phyloP scores from a whole-genome alignment of 805 yeast genomes.

The Candida tammaniensis region DNA sequence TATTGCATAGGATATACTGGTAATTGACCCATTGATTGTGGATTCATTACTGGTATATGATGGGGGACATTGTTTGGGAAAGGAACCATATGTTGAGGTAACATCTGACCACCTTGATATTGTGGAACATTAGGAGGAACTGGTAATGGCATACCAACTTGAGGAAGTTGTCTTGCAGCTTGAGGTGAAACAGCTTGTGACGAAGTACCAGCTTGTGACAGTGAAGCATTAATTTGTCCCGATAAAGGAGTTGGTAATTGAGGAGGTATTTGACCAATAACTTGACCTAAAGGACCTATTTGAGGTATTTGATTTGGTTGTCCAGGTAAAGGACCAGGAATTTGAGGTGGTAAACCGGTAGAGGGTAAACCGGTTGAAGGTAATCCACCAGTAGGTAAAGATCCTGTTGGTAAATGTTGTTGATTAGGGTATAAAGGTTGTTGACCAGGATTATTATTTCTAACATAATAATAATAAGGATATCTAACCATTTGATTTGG shows the following conservation, averaged over 20 bases:
- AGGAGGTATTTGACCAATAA: constrained; percentile 1
- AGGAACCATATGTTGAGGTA: too few species aligned
- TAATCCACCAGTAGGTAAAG: background rate
- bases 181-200: too few species aligned
- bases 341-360: too few species aligned
- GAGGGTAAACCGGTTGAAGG: too few species aligned
- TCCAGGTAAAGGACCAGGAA: background rate
- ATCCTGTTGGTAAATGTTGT: constrained; percentile 2
- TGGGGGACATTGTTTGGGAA: background rate
- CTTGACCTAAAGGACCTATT: background rate
- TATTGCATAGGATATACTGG: background rate
- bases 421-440: background rate
- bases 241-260: background rate
- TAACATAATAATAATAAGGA: constrained; percentile 6
- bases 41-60: background rate
- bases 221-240: background rate
- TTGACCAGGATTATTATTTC: background rate
- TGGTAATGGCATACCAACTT: too few species aligned
- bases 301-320: constrained; percentile 1
- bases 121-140: too few species aligned
- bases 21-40: background rate
- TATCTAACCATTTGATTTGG: constrained; percentile 3
- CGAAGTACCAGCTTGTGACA: too few species aligned
- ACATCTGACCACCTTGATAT: too few species aligned
- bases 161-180: too few species aligned